Conservation (phyloP, 2,329 filamentous ascomycete genomes). For the Alternaria infectoria region DNA sequence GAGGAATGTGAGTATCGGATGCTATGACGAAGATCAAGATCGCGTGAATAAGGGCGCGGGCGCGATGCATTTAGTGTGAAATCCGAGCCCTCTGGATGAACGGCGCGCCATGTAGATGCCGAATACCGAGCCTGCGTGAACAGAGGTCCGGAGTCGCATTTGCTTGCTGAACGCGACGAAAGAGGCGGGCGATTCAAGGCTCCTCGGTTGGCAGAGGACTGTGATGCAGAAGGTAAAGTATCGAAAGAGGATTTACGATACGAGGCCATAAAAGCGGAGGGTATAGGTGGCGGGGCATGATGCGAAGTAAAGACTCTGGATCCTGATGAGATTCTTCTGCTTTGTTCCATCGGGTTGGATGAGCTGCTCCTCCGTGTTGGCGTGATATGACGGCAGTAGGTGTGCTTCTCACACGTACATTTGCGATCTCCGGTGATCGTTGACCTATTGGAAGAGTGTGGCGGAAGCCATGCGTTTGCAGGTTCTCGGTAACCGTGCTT, state of each 20-base stretch:
- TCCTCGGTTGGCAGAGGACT: conserved; percentile 18
- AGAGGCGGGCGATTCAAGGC: conserved; percentile 25
- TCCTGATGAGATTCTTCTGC: conserved; percentile 23
- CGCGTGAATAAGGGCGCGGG: conserved; percentile 28
- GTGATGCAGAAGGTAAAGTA: conserved; percentile 16
- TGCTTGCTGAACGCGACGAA: conserved; percentile 20
- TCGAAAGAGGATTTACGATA: conserved; percentile 22
- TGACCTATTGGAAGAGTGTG: conserved; percentile 21
- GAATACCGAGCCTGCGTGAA: conserved; percentile 36
- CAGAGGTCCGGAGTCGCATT: conserved; percentile 29
- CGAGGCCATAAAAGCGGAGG: conserved; percentile 25
- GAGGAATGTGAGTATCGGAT: conserved; percentile 33
- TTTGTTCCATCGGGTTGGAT: conserved; percentile 31
- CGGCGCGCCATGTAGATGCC: conserved; percentile 42
- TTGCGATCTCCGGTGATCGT: conserved; percentile 24
- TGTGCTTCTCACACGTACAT: conserved; percentile 22
- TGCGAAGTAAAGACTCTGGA: conserved; percentile 38
- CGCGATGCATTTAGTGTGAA: conserved; percentile 24
- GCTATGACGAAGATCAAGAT: conserved; percentile 18
- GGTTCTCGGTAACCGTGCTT: conserved; percentile 29
- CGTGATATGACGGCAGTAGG: conserved; percentile 1
- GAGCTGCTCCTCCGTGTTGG: conserved; percentile 24
- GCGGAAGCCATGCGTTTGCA: conserved; percentile 14
- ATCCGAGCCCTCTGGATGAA: conserved; percentile 34
- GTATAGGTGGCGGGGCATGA: conserved; percentile 37